A percentile compares a stretch with the other conserved stretches of the same genome.
Conservation (phyloP, 2,329 filamentous ascomycete genomes). For the Phaeosphaeria sp. region DNA sequence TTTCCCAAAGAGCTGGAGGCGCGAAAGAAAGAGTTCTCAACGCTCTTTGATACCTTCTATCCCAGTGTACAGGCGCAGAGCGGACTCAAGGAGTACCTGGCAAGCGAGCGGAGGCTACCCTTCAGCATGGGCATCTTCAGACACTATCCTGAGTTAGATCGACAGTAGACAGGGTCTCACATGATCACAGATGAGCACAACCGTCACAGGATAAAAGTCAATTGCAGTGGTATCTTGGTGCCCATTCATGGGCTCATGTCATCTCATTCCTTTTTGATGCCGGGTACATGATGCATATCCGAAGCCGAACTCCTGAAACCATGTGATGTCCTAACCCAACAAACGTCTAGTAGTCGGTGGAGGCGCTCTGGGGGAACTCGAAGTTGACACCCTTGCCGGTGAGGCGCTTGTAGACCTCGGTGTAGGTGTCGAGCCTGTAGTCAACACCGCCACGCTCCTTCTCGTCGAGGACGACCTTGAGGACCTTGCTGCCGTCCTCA, state of each 20-base stretch:
- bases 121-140: slow-evolving; percentile 74
- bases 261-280: slow-evolving; percentile 49
- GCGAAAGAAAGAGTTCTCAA: slow-evolving; percentile 64
- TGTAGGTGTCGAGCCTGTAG: slow-evolving; percentile 99
- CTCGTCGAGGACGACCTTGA: slow-evolving; percentile 99
- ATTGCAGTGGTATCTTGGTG: slow-evolving; percentile 48
- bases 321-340: slow-evolving; percentile 34
- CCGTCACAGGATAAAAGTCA: slow-evolving; percentile 41
- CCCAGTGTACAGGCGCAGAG: slow-evolving; percentile 67
- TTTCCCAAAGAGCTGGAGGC: slow-evolving; percentile 72
- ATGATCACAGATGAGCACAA: slow-evolving; percentile 1
- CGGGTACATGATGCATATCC: slow-evolving; percentile 49
- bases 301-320: slow-evolving; percentile 48
- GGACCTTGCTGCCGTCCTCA: slow-evolving; percentile 97
- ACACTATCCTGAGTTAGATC: slow-evolving; percentile 75
- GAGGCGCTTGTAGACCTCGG: slow-evolving; percentile 97
- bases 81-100: slow-evolving; percentile 72
- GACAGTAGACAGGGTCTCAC: slow-evolving; percentile 40
- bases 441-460: slow-evolving; percentile 99
- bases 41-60: slow-evolving; percentile 68
- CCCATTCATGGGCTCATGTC: slow-evolving; percentile 42
- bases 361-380: slow-evolving; percentile 91
- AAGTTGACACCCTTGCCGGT: slow-evolving; percentile 97
- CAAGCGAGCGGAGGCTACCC: slow-evolving; percentile 66
- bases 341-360: slow-evolving; percentile 77